Evolutionary conservation across 305 asterid genomes (phyloP), one percentile per base, ranked within the genome.

Genomic region (Andrographis paniculata): DNA sequence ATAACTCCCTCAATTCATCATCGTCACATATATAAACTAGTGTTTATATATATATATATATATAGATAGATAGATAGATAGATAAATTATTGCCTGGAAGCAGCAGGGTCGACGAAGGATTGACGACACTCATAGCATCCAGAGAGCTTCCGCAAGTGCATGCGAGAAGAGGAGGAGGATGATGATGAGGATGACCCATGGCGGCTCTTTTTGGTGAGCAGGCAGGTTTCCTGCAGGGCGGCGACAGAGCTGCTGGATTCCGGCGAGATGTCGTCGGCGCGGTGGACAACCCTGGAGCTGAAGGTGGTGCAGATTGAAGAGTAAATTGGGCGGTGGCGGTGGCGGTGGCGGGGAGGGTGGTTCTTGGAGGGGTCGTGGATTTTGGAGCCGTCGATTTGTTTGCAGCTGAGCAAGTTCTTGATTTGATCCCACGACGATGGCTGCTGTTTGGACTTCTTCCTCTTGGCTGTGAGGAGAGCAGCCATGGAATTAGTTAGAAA

Each of bases 91-190:
- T 53, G 93, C 71, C 96, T 89, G 56, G 45, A 37, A 74, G 65
- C 63, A 10, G 39, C 39, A 33, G 95, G 87, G 59, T 88, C 94
- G 61, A 87, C 76, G 17, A 81, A 67, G 50, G 80, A 57, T n/a
- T n/a, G n/a, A 59, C 75, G 97, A 46, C 97, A 88, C 62, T 88
- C 97, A 21, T 84, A 81, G 42, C 97, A 88, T 13, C 97, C 92
- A 12, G 95, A 84, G 1, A 88, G 85, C 80, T 84, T 84, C 55
- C 92, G 67, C 14, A n/a, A n/a, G n/a, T n/a, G n/a, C n/a, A n/a
- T n/a, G n/a, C n/a, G n/a, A n/a, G n/a, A n/a, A n/a, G n/a, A n/a
- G n/a, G n/a, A n/a, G n/a, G n/a, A 3, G 84, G 68, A 5, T 24
- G 8, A 24, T 24, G 30, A 24, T 8, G 55, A 62, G 0, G 74